Conservation (phyloP, 2,329 filamentous ascomycete genomes). For the Chaetothyriales sp. region DNA sequence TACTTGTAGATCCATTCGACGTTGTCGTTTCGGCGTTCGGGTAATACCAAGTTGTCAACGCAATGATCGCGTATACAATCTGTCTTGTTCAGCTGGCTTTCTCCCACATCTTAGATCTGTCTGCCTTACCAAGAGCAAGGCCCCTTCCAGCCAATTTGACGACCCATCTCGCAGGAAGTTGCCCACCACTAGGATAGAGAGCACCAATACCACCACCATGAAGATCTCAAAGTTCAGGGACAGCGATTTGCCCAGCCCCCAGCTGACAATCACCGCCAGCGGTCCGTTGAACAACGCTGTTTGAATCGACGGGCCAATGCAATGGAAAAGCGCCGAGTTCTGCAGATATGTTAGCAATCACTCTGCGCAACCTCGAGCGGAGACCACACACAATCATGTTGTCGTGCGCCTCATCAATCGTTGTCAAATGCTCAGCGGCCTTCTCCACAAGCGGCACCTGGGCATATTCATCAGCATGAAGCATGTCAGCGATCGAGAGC, state of each 20-base stretch:
- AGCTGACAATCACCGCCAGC: conserved; percentile 68
- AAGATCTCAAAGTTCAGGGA: conserved; percentile 78
- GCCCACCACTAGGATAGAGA: conserved; percentile 74
- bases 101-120: background rate
- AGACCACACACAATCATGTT: conserved; percentile 36
- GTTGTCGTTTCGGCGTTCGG: conserved; percentile 33
- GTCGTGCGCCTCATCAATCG: conserved; percentile 73
- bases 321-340: conserved; percentile 74
- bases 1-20: conserved; percentile 6
- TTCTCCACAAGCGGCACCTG: conserved; percentile 55
- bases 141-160: conserved; percentile 80
- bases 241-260: conserved; percentile 58
- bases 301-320: conserved; percentile 75
- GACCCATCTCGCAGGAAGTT: conserved; percentile 80
- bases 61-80: conserved; percentile 48
- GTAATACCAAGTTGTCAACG: conserved; percentile 48
- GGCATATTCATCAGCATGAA: background rate
- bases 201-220: conserved; percentile 65
- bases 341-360: conserved; percentile 10
- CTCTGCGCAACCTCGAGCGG: conserved; percentile 4
- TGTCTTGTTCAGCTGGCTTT: conserved; percentile 1
- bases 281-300: conserved; percentile 81
- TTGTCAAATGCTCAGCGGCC: conserved; percentile 70
- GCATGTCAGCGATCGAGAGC: conserved; percentile 31
- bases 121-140: conserved; percentile 52